Percentiles rank a stretch among this genome's conserved stretches.
Conservation (phyloP, 371 early-diverging fungal genomes). For the Actinomortierella wolfii region DNA sequence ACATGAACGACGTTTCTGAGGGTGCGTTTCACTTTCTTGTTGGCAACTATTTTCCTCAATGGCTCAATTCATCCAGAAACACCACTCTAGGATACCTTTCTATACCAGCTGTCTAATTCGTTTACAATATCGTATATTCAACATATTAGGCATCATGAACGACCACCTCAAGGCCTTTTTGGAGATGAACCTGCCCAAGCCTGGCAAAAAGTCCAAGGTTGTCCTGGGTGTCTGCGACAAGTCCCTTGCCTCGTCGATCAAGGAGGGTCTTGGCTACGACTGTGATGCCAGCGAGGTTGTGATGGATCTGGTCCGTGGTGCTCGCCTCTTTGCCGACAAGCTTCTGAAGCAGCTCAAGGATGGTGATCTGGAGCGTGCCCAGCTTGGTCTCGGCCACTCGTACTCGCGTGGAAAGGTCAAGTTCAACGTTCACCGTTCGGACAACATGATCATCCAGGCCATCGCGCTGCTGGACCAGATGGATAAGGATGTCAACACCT, state of each 20-base stretch:
- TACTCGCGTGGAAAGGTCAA: conserved; percentile 98
- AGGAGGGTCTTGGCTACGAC: conserved; percentile 70
- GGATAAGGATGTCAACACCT: conserved; percentile 96
- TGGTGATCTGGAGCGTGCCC: conserved; percentile 91
- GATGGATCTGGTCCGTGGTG: conserved; percentile 90
- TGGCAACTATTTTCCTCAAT: not conserved
- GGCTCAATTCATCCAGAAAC: not conserved
- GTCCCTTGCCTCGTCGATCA: conserved; percentile 82
- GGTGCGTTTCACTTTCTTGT: conserved; percentile 59
- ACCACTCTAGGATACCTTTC: not conserved
- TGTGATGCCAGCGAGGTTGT: conserved; percentile 83
- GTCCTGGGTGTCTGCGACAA: conserved; percentile 94
- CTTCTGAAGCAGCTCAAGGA: conserved; percentile 87
- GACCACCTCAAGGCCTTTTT: conserved; percentile 89
- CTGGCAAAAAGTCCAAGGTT: conserved; percentile 73
- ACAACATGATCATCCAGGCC: conserved; percentile 97
- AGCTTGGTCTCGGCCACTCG: conserved; percentile 96
- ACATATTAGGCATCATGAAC: conserved; percentile 74
- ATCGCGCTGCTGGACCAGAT: conserved; percentile 92
- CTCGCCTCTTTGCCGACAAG: conserved; percentile 90
- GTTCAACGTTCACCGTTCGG: conserved; percentile 96
- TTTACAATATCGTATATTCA: not conserved
- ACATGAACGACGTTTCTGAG: conserved; percentile 97
- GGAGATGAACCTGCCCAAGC: conserved; percentile 90
- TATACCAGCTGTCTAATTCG: not conserved